These are phyloP conservation scores for Trichoderma harzianum DNA, from an alignment of 2,329 filamentous ascomycete genomes.

Conservation along the genomic window DNA sequence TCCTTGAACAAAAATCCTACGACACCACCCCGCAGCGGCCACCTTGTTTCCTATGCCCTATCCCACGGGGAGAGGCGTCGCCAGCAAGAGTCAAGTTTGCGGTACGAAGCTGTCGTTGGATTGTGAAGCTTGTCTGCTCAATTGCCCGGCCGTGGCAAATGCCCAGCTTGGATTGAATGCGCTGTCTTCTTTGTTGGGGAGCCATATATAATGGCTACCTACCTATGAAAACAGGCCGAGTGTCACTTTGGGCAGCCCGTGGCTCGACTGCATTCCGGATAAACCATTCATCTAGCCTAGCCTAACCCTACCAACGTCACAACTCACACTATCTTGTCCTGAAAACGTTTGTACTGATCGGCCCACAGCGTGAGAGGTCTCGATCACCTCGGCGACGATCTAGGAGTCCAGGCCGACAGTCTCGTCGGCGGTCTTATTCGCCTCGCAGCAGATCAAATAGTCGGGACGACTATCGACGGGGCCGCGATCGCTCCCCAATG, in stretches of 20 bases:
- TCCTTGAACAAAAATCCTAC: background rate
- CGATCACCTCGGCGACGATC: slow-evolving; percentile 78
- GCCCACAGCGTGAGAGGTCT: slow-evolving; percentile 73
- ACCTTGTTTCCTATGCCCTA: background rate
- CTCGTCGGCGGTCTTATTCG: slow-evolving; percentile 73
- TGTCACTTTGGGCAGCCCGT: background rate
- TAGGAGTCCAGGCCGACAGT: slow-evolving; percentile 70
- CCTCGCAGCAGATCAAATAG: slow-evolving; percentile 73
- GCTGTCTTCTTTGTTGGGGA: background rate
- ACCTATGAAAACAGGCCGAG: background rate
- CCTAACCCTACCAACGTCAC: background rate
- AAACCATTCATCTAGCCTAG: background rate
- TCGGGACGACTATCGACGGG: slow-evolving; percentile 72
- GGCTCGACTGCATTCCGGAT: background rate
- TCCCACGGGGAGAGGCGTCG: background rate
- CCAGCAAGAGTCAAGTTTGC: background rate
- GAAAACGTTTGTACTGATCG: background rate
- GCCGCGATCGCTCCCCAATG: slow-evolving; percentile 80
- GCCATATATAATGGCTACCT: background rate
- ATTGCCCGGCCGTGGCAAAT: background rate
- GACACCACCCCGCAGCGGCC: slow-evolving; percentile 6
- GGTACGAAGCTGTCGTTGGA: background rate
- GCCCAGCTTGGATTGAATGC: background rate
- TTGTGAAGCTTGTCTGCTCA: background rate
- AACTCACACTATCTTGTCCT: background rate